Evolutionary conservation across 768 basidiomycete genomes (phyloP).

Genomic region (Phanerochaete carnosa): DNA sequence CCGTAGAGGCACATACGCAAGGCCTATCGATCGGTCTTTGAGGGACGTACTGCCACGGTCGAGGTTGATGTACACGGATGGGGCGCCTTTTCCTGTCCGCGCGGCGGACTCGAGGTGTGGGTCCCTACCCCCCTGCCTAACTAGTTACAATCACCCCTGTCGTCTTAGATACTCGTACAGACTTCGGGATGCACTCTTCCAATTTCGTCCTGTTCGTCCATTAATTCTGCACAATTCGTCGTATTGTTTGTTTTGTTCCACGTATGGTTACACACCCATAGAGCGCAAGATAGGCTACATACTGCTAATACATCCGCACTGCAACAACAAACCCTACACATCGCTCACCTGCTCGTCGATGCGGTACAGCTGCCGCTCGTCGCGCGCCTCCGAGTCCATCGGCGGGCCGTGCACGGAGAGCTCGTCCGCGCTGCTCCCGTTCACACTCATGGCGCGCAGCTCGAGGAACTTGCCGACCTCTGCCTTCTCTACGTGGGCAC

Average conservation of each 20-base stretch:
- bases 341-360: not conserved
- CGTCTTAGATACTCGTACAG: not conserved
- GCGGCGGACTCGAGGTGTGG: constrained; percentile 62
- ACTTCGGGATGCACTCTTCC: too few species aligned
- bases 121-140: constrained; percentile 16
- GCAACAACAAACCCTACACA: not conserved
- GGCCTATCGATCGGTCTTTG: constrained; percentile 43
- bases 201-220: not conserved
- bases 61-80: constrained; percentile 54
- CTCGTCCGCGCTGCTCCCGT: constrained; percentile 4
- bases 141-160: not conserved
- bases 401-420: not conserved
- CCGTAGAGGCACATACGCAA: constrained; percentile 29
- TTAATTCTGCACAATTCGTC: not conserved
- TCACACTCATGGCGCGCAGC: not conserved
- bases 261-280: not conserved
- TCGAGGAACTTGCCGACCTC: constrained; percentile 8
- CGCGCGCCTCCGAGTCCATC: not conserved
- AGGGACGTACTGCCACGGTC: constrained; percentile 43
- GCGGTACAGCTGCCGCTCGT: not conserved
- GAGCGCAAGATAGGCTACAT: constrained; percentile 1
- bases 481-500: not conserved
- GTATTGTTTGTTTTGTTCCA: not conserved
- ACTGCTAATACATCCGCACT: not conserved
- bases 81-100: constrained; percentile 61